Evolutionary conservation across 495 filamentous ascomycete species (phyloP).

Genomic region (Neurospora intermedia): DNA sequence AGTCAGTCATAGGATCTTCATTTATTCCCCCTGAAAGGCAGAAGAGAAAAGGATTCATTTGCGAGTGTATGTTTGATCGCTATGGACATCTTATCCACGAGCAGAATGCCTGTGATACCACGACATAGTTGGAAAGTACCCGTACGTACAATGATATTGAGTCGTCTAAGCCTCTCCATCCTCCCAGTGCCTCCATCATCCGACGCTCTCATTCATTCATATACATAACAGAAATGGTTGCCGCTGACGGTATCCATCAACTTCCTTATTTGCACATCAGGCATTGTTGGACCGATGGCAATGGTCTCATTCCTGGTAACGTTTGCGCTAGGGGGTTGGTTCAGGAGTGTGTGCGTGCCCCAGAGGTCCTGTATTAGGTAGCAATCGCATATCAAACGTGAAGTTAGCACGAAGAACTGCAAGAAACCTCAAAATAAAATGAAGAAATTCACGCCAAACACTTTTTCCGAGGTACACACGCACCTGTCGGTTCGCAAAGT

Average conservation of each 20-base stretch:
- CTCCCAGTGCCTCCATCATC: no score
- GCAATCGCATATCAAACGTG: background rate
- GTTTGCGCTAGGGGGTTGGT: slow-evolving; percentile 30
- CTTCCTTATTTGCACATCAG: slow-evolving; percentile 13
- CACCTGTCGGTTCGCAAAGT: slow-evolving; percentile 30
- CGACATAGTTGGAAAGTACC: no score
- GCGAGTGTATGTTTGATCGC: no score
- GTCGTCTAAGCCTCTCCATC: no score
- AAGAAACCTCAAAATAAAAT: no score
- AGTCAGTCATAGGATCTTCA: no score
- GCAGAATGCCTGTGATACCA: no score
- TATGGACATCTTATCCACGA: no score
- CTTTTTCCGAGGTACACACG: slow-evolving; percentile 11
- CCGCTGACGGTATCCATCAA: slow-evolving; percentile 19
- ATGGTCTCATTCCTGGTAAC: slow-evolving; percentile 20
- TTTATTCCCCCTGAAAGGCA: no score
- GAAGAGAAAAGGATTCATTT: no score
- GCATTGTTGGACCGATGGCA: slow-evolving; percentile 10
- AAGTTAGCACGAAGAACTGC: slow-evolving; percentile 7
- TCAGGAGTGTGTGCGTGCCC: slow-evolving; percentile 15
- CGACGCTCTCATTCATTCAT: background rate
- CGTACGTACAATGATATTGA: no score
- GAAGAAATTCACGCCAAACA: no score
- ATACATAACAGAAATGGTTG: slow-evolving; percentile 19
- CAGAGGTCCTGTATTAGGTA: slow-evolving; percentile 31